These are phyloP conservation scores for Ophiocordyceps camponoti-saundersi DNA, from an alignment of 2,329 filamentous ascomycete genomes.

Conservation along the genomic window DNA sequence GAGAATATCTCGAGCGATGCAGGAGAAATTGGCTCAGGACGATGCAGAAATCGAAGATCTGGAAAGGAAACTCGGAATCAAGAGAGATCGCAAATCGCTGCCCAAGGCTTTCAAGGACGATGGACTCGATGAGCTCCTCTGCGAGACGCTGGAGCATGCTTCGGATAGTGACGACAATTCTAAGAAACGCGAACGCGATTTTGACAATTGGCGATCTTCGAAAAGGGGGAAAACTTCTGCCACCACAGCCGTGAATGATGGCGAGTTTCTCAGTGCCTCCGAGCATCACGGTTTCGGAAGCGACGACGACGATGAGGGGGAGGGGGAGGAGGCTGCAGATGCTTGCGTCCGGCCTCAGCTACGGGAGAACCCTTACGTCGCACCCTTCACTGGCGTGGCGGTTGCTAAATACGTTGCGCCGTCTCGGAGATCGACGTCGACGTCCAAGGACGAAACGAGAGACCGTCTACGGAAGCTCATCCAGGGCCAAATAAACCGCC, in stretches of 20 bases:
- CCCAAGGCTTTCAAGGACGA: conserved; percentile 65
- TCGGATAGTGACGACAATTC: conserved; percentile 37
- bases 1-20: conserved; percentile 6
- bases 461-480: conserved; percentile 59
- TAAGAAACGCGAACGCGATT: conserved; percentile 42
- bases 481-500: conserved; percentile 78
- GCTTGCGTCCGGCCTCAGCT: conserved; percentile 23
- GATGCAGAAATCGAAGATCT: conserved; percentile 77
- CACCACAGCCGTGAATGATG: background rate
- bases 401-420: conserved; percentile 75
- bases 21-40: conserved; percentile 55
- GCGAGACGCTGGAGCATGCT: conserved; percentile 34
- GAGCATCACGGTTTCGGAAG: conserved; percentile 11
- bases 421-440: conserved; percentile 50
- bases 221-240: conserved; percentile 22
- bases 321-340: conserved; percentile 12
- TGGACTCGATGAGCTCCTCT: conserved; percentile 64
- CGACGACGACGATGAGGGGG: conserved; percentile 13
- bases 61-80: conserved; percentile 75
- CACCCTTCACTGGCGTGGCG: conserved; percentile 37
- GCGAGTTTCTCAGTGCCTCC: background rate
- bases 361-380: conserved; percentile 78
- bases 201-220: conserved; percentile 41
- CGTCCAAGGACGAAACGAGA: conserved; percentile 49
- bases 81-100: conserved; percentile 55